Evolutionary conservation across 805 yeast species (phyloP).

Genomic region (Lachancea meyersii): DNA sequence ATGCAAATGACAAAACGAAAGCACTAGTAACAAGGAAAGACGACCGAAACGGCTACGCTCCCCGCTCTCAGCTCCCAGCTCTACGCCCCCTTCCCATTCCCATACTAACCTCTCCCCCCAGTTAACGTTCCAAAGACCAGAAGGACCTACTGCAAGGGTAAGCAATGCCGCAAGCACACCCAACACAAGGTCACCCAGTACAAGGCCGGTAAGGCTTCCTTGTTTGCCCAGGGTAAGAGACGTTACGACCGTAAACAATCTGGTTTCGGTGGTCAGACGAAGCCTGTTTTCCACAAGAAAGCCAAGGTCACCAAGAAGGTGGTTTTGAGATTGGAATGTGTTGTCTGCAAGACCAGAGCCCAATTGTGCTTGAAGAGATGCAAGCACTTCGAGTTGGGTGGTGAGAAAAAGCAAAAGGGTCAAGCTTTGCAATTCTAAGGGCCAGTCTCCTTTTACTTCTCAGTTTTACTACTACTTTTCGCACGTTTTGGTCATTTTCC

Average conservation of each 20-base stretch:
- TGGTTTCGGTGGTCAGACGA: slow-evolving; percentile 99
- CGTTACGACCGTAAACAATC: slow-evolving; percentile 99
- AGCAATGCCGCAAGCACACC: slow-evolving; percentile 98
- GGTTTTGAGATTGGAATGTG: slow-evolving; percentile 98
- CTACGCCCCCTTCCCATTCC: not conserved
- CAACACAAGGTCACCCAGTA: slow-evolving; percentile 99
- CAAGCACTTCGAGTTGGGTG: slow-evolving; percentile 99
- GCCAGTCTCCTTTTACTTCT: not conserved
- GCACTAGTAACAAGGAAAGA: too few relatives aligned
- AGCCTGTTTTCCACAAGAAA: slow-evolving; percentile 99
- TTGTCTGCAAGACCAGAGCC: slow-evolving; percentile 96
- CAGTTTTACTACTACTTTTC: slow-evolving; percentile 4
- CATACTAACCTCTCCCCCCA: slow-evolving; percentile 30
- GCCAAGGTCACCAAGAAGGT: slow-evolving; percentile 99
- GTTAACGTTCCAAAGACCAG: slow-evolving; percentile 99
- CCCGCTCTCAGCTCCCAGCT: too few relatives aligned
- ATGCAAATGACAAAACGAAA: too few relatives aligned
- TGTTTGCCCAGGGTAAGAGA: slow-evolving; percentile 99
- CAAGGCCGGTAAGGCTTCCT: slow-evolving; percentile 99
- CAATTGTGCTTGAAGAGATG: slow-evolving; percentile 98
- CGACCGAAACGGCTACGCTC: not conserved
- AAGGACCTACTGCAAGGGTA: slow-evolving; percentile 99
- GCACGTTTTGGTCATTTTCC: slow-evolving; percentile 6
- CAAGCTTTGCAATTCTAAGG: slow-evolving; percentile 97
- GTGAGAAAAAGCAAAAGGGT: slow-evolving; percentile 99